A percentile compares a stretch with the other conserved stretches of the same genome.
Conservation (phyloP, 2,329 filamentous ascomycete species). For the Chaetoscypha palmicola region DNA sequence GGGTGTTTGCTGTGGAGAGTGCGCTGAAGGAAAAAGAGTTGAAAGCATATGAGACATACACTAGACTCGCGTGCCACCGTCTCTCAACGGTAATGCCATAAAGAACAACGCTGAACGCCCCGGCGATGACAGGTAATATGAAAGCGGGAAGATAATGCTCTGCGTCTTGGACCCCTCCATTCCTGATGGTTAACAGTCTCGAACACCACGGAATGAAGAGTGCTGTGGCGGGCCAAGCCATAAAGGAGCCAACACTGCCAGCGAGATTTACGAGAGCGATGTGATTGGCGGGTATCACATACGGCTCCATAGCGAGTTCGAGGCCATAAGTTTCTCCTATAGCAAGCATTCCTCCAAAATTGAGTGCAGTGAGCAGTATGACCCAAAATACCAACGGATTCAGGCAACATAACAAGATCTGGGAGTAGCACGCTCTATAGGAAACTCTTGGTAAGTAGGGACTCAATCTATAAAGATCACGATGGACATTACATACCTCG, state of each 20-base stretch:
- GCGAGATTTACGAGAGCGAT: slow-evolving; percentile 5
- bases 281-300: slow-evolving; percentile 2
- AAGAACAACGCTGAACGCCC: slow-evolving; percentile 4
- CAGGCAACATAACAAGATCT: slow-evolving; percentile 9
- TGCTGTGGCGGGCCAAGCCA: slow-evolving; percentile 1
- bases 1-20: slow-evolving; percentile 10
- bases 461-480: too few relatives aligned
- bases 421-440: slow-evolving; percentile 11
- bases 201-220: slow-evolving; percentile 3
- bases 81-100: slow-evolving; percentile 11
- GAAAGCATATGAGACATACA: slow-evolving; percentile 10
- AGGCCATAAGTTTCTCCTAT: slow-evolving; percentile 2
- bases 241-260: neutral
- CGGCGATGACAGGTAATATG: slow-evolving; percentile 14
- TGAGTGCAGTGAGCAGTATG: slow-evolving; percentile 1
- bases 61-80: slow-evolving; percentile 5
- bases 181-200: slow-evolving; percentile 6
- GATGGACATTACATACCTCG: too few relatives aligned
- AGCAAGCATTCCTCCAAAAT: slow-evolving; percentile 3
- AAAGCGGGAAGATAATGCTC: slow-evolving; percentile 19
- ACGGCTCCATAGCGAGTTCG: slow-evolving; percentile 2
- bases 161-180: slow-evolving; percentile 14
- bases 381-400: slow-evolving; percentile 9
- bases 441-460: too few relatives aligned
- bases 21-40: slow-evolving; percentile 12